Base-by-base conservation (phyloP, 768 basidiomycete genomes). In the Pholiota molesta region DNA sequence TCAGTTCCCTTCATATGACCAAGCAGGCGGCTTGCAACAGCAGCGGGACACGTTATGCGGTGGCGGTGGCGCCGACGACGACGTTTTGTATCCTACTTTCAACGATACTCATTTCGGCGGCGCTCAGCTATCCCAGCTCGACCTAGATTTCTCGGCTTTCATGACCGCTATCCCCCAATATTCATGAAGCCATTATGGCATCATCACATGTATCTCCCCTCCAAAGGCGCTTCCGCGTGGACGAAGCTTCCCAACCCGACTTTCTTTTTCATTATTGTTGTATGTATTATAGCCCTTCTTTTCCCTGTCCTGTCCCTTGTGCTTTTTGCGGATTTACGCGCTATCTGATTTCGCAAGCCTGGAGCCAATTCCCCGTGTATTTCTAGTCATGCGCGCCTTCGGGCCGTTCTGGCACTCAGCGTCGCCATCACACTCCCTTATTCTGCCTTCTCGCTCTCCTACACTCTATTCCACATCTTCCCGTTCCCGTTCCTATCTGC, bases 121-220 rank as follows among this genome's bases (percentile, higher is more conserved):
- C 28, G 23, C 60, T 19, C 63, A 63, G 11, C 62, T 71, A 31
- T 55, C 62, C 33, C 63, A 69, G 26, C 51, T 70, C 52, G 68
- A 69, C 37, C 61, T 71, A 31, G 71, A 72, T 45, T 69, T 72
- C 28, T 77, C 77, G 56, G 68, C 75, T 39, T 75, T 78, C 72
- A 73, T 79, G 72, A 67, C 69, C 62, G 68, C 73, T n/a, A 64
- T 75, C 45, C 72, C 75, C 37, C 72, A 73, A 53, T 75, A 73
- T 63, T 26, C 49, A 53, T 61, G 51, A 42, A 53, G 35, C 21
- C 17, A 26, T 33, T 49, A 49, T 49, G 47, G 47, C 19, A 49
- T 26, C 11, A 26, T 40, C 23, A 37, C 37, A 28, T 19, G 54
- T 54, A 45, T 53, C 23, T 40, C 39, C 28, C 51, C 37, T 52